Percentiles rank a stretch among this genome's conserved stretches.
Evolutionary conservation across 257 asterid genomes (phyloP).

Genomic region (Rubia yunnanensis): DNA sequence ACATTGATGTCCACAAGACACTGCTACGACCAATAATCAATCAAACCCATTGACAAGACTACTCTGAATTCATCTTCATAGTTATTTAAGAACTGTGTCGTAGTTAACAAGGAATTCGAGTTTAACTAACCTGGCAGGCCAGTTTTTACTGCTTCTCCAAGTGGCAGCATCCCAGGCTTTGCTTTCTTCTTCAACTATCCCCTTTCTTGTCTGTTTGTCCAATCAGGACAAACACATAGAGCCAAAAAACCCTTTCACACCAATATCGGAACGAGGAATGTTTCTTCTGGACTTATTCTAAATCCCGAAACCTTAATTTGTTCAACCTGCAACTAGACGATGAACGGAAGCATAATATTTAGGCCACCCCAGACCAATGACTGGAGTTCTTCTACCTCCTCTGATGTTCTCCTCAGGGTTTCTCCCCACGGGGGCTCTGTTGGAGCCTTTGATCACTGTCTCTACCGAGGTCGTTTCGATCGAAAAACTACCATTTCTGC

Average conservation of each 20-base stretch:
- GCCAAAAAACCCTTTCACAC: slow-evolving; percentile 17
- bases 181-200: slow-evolving; percentile 25
- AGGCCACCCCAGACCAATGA: slow-evolving; percentile 32
- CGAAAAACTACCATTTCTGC: slow-evolving; percentile 38
- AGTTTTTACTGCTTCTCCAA: slow-evolving; percentile 59
- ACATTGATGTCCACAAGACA: slow-evolving; percentile 4
- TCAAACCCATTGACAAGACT: slow-evolving; percentile 14
- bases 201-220: slow-evolving; percentile 20
- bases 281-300: slow-evolving; percentile 16
- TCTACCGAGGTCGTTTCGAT: slow-evolving; percentile 33
- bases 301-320: slow-evolving; percentile 1
- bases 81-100: slow-evolving; percentile 4
- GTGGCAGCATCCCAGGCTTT: slow-evolving; percentile 52
- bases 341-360: slow-evolving; percentile 12
- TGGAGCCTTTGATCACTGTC: slow-evolving; percentile 49
- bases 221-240: slow-evolving; percentile 36
- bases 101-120: not conserved
- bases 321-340: slow-evolving; percentile 14
- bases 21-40: slow-evolving; percentile 7
- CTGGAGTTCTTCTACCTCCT: slow-evolving; percentile 26
- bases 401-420: slow-evolving; percentile 50
- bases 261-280: slow-evolving; percentile 21
- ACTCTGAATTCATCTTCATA: slow-evolving; percentile 5
- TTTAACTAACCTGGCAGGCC: slow-evolving; percentile 34
- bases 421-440: slow-evolving; percentile 42